Evolutionary conservation across 2,329 filamentous ascomycete species (phyloP).

Genomic region (Rhytidhysteron rufulum): DNA sequence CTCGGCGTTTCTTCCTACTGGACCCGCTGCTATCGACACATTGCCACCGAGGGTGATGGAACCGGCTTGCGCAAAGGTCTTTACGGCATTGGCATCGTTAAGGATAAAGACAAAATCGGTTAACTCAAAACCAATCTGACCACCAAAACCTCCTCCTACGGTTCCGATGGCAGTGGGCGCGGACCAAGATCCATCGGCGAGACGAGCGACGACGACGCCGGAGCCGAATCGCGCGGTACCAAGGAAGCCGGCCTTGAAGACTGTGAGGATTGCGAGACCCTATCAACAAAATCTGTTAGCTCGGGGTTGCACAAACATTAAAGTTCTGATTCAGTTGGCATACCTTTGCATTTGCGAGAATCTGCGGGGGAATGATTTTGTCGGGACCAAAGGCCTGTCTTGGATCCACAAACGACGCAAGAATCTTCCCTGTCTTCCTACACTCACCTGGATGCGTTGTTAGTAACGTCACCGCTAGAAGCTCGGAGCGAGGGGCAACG

Average conservation of each 20-base stretch:
- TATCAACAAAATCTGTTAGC: constrained; percentile 24
- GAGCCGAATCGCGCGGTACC: constrained; percentile 78
- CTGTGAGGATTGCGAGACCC: constrained; percentile 80
- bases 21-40: constrained; percentile 90
- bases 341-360: constrained; percentile 90
- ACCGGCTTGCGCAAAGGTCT: constrained; percentile 88
- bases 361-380: constrained; percentile 89
- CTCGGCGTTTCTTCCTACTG: constrained; percentile 90
- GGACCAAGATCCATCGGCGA: constrained; percentile 75
- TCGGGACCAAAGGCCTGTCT: constrained; percentile 91
- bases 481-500: constrained; percentile 6
- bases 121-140: constrained; percentile 82
- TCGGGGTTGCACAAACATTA: constrained; percentile 1
- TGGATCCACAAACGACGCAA: constrained; percentile 91
- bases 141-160: constrained; percentile 76
- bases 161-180: constrained; percentile 79
- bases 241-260: constrained; percentile 83
- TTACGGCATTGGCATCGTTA: constrained; percentile 84
- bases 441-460: constrained; percentile 72
- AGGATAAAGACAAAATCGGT: constrained; percentile 98
- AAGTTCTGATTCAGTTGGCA: constrained; percentile 5
- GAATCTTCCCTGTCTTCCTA: constrained; percentile 93
- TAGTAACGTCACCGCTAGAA: constrained; percentile 28
- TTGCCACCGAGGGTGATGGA: constrained; percentile 93
- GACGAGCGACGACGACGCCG: constrained; percentile 74